Evolutionary conservation across 768 basidiomycete genomes (phyloP).

Genomic region (Scleroderma bovista): DNA sequence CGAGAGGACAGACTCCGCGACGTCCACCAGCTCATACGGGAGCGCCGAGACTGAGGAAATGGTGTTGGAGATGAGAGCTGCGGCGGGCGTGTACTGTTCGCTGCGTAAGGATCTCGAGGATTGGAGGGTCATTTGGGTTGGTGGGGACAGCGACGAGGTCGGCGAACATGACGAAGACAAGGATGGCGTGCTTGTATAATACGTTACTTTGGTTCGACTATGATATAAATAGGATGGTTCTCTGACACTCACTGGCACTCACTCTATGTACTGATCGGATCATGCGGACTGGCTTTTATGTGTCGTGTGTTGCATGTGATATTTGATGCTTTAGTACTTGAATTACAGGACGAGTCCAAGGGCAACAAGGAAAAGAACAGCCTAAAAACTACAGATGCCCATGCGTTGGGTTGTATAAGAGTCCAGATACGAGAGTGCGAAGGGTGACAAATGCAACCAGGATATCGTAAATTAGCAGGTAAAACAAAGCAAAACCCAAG

Average conservation of each 20-base stretch:
- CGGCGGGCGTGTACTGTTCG: constrained; percentile 77
- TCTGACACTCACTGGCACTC: not conserved
- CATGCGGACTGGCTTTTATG: too few species aligned
- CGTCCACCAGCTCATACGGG: constrained; percentile 42
- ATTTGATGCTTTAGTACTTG: constrained; percentile 10
- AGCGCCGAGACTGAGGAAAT: constrained; percentile 53
- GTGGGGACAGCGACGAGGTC: constrained; percentile 41
- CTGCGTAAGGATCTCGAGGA: constrained; percentile 66
- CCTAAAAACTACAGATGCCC: constrained; percentile 26
- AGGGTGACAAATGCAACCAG: constrained; percentile 13
- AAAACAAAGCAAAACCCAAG: not conserved
- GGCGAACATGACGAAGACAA: constrained; percentile 23
- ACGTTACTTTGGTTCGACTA: not conserved
- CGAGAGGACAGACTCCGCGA: constrained; percentile 39
- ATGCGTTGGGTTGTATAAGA: constrained; percentile 20
- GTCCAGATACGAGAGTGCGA: constrained; percentile 10
- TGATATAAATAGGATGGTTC: not conserved
- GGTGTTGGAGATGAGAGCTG: constrained; percentile 38
- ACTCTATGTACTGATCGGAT: not conserved
- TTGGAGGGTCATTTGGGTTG: constrained; percentile 81
- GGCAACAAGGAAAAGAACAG: constrained; percentile 14
- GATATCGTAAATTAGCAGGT: constrained; percentile 8
- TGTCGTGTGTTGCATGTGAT: constrained; percentile 10
- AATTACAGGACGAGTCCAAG: constrained; percentile 14
- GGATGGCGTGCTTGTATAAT: constrained; percentile 25